A percentile compares a stretch with the other conserved stretches of the same genome.
These are phyloP conservation scores for Gentiana straminea DNA, from an alignment of 257 asterid genomes.

Conservation along the genomic window DNA sequence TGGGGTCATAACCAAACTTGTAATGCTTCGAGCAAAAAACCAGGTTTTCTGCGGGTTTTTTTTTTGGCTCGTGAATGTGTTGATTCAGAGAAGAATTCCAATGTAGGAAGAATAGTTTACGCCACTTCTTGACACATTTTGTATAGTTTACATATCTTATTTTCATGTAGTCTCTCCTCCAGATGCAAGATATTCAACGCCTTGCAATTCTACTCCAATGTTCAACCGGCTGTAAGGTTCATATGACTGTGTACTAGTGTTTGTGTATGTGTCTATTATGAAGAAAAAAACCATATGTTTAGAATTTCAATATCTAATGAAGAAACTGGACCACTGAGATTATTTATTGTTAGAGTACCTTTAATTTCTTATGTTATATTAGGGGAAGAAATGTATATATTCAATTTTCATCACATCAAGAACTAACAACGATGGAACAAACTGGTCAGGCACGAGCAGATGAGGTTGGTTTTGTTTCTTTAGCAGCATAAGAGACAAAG, in stretches of 20 bases:
- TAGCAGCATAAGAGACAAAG: not conserved
- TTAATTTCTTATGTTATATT: conserved; percentile 9
- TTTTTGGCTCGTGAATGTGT: not conserved
- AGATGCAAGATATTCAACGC: conserved; percentile 96
- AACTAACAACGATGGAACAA: conserved; percentile 89
- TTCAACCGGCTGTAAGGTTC: conserved; percentile 89
- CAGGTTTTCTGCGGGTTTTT: conserved; percentile 40
- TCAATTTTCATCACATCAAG: conserved; percentile 98
- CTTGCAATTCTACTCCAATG: conserved; percentile 73
- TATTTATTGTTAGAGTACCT: conserved; percentile 1
- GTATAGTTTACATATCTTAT: not conserved
- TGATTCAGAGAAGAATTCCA: conserved; percentile 9
- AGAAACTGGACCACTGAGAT: not conserved
- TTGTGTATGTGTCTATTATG: not conserved
- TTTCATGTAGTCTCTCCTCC: conserved; percentile 75
- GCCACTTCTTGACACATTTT: not conserved
- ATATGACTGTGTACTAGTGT: not conserved
- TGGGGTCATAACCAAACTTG: conserved; percentile 85
- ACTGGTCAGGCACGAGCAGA: conserved; percentile 83
- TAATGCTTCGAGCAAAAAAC: conserved; percentile 96
- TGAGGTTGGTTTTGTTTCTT: conserved; percentile 50
- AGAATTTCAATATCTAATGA: too few relatives aligned
- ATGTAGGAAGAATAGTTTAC: not conserved
- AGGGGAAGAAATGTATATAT: conserved; percentile 96
- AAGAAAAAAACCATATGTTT: not conserved